Base-by-base conservation (phyloP, 148 eudicot species). In the Rhododendron kiyosumense region DNA sequence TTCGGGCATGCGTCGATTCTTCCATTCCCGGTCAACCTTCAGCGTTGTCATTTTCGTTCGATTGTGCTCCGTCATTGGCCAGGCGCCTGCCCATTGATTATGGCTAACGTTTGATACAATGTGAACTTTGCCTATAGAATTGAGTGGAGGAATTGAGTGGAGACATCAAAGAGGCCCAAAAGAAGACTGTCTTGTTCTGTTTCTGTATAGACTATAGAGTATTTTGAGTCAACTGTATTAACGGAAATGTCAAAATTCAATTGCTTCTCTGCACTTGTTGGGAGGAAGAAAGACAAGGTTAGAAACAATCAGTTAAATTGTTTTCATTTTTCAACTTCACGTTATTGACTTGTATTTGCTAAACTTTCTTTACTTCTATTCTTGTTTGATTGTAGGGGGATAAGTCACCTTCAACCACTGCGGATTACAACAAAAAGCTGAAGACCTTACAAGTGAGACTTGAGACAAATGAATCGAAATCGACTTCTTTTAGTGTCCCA, bases 41-140 rank as follows among this genome's bases (percentile, higher is more conserved):
- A 49, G 81, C 26, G 36, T 81, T 45, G 14, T 69, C 71, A n/a
- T 26, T 22, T 83, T 45, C 48, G 28, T 81, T 82, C 85, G 45
- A 46, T 78, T 81, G 83, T 75, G 85, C 54, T 86, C 89, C 88
- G 65, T 75, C 90, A 84, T 87, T 92, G 91, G 91, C 92, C 87
- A 89, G 93, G 90, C 91, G 89, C 57, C 84, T 94, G 65, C 96
- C 96, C 69, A 88, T 93, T 90, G 99, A 96, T 92, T 94, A 94
- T 83, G 99, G 99, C 94, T 96, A 95, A 96, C 88, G 61, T 84
- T 61, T 86, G 59, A 76, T 83, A 85, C 54, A 34, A 79, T 81
- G 84, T 78, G 83, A 30, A 81, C 86, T 73, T 84, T 87, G 81
- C 43, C 54, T 32, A 24, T 30, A 4, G 74, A n/a, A 78, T 73